These are phyloP conservation scores for Rehmannia glutinosa DNA, from an alignment of 257 asterid genomes.

Conservation along the genomic window DNA sequence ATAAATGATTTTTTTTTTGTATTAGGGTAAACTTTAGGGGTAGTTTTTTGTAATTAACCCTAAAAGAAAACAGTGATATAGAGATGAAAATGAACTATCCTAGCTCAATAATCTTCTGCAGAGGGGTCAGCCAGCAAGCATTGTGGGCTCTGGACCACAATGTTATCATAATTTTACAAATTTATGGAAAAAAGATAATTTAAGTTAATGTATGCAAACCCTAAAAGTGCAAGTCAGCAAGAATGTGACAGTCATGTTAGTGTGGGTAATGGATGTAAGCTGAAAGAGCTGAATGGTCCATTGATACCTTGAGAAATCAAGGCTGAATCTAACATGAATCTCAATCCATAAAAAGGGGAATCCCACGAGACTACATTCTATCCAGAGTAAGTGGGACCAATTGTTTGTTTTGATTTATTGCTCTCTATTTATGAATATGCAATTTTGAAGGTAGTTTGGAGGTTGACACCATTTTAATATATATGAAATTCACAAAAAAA, in stretches of 20 bases:
- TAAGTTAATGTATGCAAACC: neutral
- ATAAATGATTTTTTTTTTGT: too few relatives aligned
- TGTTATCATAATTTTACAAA: slow-evolving; percentile 9
- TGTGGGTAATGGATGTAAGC: slow-evolving; percentile 1
- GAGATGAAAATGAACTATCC: slow-evolving; percentile 21
- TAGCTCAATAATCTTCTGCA: neutral
- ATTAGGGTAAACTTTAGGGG: too few relatives aligned
- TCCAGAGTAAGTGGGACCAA: too few relatives aligned
- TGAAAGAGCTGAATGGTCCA: slow-evolving; percentile 1
- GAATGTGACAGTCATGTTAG: slow-evolving; percentile 21
- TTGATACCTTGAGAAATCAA: slow-evolving; percentile 10
- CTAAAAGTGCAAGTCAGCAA: slow-evolving; percentile 13
- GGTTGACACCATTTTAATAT: too few relatives aligned
- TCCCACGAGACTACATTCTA: neutral
- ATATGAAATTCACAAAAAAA: too few relatives aligned
- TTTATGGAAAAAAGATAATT: slow-evolving; percentile 13
- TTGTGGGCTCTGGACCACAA: slow-evolving; percentile 29
- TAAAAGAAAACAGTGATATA: neutral
- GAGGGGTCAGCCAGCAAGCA: slow-evolving; percentile 19
- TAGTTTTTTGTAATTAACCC: too few relatives aligned
- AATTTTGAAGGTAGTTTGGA: too few relatives aligned
- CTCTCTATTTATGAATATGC: too few relatives aligned
- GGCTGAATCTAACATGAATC: slow-evolving; percentile 22
- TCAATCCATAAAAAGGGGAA: slow-evolving; percentile 6
- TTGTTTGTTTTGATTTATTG: slow-evolving; percentile 12